Percentiles rank a stretch among this genome's conserved stretches.
Evolutionary conservation across 495 filamentous ascomycete genomes (phyloP).

Genomic region (Aspergillus bertholletiae): DNA sequence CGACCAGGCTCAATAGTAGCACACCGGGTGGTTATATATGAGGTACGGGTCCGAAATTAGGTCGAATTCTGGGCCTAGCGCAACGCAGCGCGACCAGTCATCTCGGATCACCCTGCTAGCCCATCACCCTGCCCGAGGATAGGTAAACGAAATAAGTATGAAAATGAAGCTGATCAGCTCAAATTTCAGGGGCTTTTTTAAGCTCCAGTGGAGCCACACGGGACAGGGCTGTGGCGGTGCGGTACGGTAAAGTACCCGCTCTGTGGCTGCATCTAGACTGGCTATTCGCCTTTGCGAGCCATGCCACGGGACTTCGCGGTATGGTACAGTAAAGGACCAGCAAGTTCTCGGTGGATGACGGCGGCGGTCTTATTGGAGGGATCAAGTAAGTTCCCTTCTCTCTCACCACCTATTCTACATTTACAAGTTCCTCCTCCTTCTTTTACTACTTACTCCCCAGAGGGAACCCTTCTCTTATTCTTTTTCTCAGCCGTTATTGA

Average conservation of each 20-base stretch:
- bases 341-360: conserved; percentile 2
- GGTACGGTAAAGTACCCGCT: conserved; percentile 4
- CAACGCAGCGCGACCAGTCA: no score
- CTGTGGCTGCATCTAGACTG: conserved; percentile 3
- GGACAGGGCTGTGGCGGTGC: conserved; percentile 17
- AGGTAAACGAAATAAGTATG: neutral
- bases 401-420: neutral
- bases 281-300: neutral
- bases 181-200: conserved; percentile 17
- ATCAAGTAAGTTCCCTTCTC: neutral
- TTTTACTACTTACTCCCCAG: neutral
- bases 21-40: no score
- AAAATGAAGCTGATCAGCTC: conserved; percentile 11
- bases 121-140: no score
- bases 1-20: no score
- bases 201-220: conserved; percentile 15
- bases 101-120: neutral
- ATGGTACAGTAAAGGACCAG: neutral
- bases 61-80: no score
- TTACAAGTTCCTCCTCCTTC: no score
- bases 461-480: neutral
- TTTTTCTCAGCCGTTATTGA: conserved; percentile 19
- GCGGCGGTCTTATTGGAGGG: neutral
- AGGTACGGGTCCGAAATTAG: no score
- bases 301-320: neutral